Base-by-base conservation (phyloP, 176 grass and related monocot species). In the Olyra latifolia region DNA sequence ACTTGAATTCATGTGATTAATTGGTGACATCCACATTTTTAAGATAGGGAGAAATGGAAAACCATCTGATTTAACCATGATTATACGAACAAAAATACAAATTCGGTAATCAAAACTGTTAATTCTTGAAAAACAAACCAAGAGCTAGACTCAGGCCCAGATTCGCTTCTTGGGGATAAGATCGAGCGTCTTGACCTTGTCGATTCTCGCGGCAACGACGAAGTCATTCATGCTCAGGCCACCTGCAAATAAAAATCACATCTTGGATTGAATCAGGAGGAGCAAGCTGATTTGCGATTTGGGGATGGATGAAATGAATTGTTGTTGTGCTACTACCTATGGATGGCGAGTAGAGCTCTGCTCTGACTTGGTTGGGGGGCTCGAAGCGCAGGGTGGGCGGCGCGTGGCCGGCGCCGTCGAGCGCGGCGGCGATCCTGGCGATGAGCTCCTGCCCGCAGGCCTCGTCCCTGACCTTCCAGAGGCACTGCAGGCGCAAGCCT, bases 391-490 rank as follows among this genome's bases (percentile, higher is more conserved):
- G 83, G 48, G 29, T 80, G 0, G 12, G 32, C 28, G 88, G 95
- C 2, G 45, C 73, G 57, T 97, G 87, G 8, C 38, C 89, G 24
- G 82, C 69, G 42, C 79, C 81, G 19, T 91, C 84, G 59, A 88
- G 75, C 13, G 85, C 61, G 53, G 56, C 60, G 80, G 60, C 46
- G 84, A 98, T 98, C 88, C 95, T 89, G 71, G 58, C 70, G 10
- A 95, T 38, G 61, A 95, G 92, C 72, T 98, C 88, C 47, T 80
- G 60, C 4, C 86, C 92, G 62, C 88, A 89, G 22, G 68, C 57
- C 80, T 89, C 79, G 72, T 91, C 95, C 42, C 88, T 86, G 63
- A 98, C 83, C 75, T 86, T 98, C 95, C 95, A 98, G 12, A 89
- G 45, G 80, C 92, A 98, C 68, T 91, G 81, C 30, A 98, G 62